These are phyloP conservation scores for Aspergillus neoniger DNA, from an alignment of 2,329 filamentous ascomycete species.

Conservation along the genomic window DNA sequence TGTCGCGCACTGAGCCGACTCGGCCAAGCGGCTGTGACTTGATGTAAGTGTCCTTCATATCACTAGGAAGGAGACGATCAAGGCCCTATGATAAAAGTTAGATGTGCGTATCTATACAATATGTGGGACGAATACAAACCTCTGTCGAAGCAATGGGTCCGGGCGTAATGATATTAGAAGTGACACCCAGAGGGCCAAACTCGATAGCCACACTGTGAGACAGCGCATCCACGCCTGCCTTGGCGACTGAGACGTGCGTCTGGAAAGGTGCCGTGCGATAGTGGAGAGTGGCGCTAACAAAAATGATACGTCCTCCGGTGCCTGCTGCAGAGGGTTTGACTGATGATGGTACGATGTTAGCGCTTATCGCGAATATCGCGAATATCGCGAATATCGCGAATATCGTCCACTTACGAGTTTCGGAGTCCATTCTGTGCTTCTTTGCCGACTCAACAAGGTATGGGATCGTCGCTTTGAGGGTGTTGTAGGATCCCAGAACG, in stretches of 20 bases:
- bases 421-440: conserved; percentile 62
- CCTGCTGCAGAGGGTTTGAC: conserved; percentile 47
- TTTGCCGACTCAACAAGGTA: conserved; percentile 74
- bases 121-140: conserved; percentile 24
- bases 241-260: conserved; percentile 86
- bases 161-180: conserved; percentile 84
- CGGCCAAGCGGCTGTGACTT: conserved; percentile 70
- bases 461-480: conserved; percentile 85
- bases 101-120: not conserved
- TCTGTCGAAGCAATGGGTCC: conserved; percentile 86
- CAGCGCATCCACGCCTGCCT: conserved; percentile 86
- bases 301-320: conserved; percentile 82
- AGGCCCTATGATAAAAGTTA: conserved; percentile 54
- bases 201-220: conserved; percentile 79
- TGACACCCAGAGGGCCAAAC: conserved; percentile 83
- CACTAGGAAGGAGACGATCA: conserved; percentile 61
- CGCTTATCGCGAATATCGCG: not conserved
- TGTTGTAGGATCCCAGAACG: conserved; percentile 90
- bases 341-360: conserved; percentile 14
- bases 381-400: not conserved
- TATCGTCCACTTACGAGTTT: conserved; percentile 43
- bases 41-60: conserved; percentile 50
- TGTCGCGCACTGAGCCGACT: conserved; percentile 78
- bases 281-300: conserved; percentile 87
- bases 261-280: conserved; percentile 85